Conservation (phyloP, 768 basidiomycete genomes). For the Chalciporus pseudorubinellus region DNA sequence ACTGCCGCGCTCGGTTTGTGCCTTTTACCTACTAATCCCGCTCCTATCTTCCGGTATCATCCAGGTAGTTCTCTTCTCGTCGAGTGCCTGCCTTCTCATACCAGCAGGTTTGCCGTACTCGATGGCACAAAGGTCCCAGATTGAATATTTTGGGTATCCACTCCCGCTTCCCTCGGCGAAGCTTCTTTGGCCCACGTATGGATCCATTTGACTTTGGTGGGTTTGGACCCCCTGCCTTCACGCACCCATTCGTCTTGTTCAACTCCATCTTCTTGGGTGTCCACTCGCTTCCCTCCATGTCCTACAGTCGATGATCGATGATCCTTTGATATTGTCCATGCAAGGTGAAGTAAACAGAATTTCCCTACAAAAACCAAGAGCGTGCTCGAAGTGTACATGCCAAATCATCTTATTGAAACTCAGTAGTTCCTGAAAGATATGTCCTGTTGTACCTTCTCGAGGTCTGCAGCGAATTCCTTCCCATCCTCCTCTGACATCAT, state of each 20-base stretch:
- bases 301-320: too few relatives aligned
- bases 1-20: not conserved
- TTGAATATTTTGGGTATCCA: too few relatives aligned
- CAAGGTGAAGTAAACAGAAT: too few relatives aligned
- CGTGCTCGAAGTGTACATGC: not conserved
- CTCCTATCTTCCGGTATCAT: not conserved
- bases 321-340: too few relatives aligned
- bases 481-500: not conserved
- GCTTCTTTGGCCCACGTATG: slow-evolving; percentile 23
- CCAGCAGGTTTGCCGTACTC: too few relatives aligned
- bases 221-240: slow-evolving; percentile 40
- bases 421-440: not conserved
- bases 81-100: too few relatives aligned
- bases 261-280: slow-evolving; percentile 53
- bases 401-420: not conserved
- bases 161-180: too few relatives aligned
- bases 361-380: too few relatives aligned
- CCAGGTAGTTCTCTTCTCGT: not conserved
- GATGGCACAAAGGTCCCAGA: too few relatives aligned
- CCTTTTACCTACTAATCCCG: not conserved
- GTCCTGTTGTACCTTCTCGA: not conserved
- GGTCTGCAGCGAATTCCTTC: slow-evolving; percentile 7
- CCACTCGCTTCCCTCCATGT: too few relatives aligned
- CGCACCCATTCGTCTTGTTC: slow-evolving; percentile 75
- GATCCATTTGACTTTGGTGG: slow-evolving; percentile 29